Evolutionary conservation across 2,329 filamentous ascomycete genomes (phyloP).

Genomic region (Venturia aucupariae): DNA sequence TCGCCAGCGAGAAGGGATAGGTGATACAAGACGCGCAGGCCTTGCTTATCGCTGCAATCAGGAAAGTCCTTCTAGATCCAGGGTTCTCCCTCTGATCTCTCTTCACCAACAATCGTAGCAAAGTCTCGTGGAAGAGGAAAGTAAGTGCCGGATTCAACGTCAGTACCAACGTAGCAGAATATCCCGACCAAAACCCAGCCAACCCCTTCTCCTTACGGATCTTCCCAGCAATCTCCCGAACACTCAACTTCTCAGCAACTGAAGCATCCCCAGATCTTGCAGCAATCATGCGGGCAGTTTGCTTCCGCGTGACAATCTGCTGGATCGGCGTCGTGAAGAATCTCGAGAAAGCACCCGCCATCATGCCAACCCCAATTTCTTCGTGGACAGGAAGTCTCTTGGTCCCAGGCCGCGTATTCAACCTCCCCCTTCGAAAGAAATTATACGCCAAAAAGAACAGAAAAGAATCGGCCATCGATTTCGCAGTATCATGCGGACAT

Average conservation of each 20-base stretch:
- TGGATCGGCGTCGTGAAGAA: conserved; percentile 70
- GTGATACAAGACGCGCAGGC: conserved; percentile 65
- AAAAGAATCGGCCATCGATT: conserved; percentile 59
- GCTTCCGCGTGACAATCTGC: conserved; percentile 74
- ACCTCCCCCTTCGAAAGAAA: conserved; percentile 38
- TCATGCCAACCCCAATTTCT: conserved; percentile 63
- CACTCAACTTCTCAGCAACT: conserved; percentile 19
- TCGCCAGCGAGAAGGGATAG: conserved; percentile 82
- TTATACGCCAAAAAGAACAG: conserved; percentile 80
- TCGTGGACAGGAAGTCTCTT: conserved; percentile 51
- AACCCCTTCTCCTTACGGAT: conserved; percentile 64
- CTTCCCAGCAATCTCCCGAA: conserved; percentile 50
- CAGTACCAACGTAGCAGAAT: conserved; percentile 68
- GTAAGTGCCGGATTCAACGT: conserved; percentile 82
- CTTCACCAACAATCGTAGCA: conserved; percentile 53
- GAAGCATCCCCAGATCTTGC: conserved; percentile 28
- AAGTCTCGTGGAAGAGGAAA: conserved; percentile 68
- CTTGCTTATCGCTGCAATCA: conserved; percentile 70
- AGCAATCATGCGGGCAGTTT: conserved; percentile 52
- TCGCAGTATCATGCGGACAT: conserved; percentile 33
- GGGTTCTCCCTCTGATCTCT: conserved; percentile 44
- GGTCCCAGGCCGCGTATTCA: conserved; percentile 29
- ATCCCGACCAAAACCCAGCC: conserved; percentile 77
- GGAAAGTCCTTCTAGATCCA: conserved; percentile 47
- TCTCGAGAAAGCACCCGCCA: conserved; percentile 66